Percentiles rank a stretch among this genome's conserved stretches.
Evolutionary conservation across 345 rosid genomes (phyloP).

Genomic region (Hypericum androsaemum): DNA sequence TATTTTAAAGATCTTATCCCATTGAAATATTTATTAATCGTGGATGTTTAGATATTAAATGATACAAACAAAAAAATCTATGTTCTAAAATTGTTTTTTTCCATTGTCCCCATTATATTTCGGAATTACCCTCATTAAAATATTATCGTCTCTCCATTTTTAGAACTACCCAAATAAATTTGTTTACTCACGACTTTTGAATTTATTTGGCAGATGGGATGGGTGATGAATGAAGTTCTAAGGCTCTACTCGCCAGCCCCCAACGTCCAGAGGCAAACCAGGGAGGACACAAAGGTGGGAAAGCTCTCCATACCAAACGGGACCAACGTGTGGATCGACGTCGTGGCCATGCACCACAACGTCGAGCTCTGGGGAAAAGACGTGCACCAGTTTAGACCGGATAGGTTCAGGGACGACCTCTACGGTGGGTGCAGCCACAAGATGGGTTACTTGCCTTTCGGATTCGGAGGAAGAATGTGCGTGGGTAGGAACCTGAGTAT

Average conservation of each 20-base stretch:
- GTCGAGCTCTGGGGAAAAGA: conserved; percentile 65
- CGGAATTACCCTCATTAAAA: too few relatives aligned
- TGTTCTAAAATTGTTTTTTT: too few relatives aligned
- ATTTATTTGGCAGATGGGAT: conserved; percentile 53
- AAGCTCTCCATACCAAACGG: conserved; percentile 47
- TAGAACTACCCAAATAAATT: too few relatives aligned
- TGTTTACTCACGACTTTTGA: not conserved
- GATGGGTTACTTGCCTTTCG: conserved; percentile 92
- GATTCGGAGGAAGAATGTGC: conserved; percentile 96
- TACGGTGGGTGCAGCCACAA: conserved; percentile 75
- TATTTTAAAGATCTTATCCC: too few relatives aligned
- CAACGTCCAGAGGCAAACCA: conserved; percentile 69
- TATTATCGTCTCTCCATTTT: too few relatives aligned
- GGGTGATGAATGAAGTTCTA: conserved; percentile 80
- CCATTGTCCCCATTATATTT: too few relatives aligned
- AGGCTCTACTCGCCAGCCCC: conserved; percentile 78
- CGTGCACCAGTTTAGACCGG: conserved; percentile 65
- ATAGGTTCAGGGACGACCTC: conserved; percentile 50
- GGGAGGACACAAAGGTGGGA: conserved; percentile 44
- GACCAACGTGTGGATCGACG: conserved; percentile 82
- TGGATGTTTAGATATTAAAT: too few relatives aligned
- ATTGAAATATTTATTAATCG: too few relatives aligned
- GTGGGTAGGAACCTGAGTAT: conserved; percentile 56
- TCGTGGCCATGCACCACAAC: conserved; percentile 93
- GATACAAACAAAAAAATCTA: too few relatives aligned